Percentiles rank a stretch among this genome's conserved stretches.
Evolutionary conservation across 1,284 basidiomycete genomes (phyloP).

Genomic region (Butyriboletus appendiculatus): DNA sequence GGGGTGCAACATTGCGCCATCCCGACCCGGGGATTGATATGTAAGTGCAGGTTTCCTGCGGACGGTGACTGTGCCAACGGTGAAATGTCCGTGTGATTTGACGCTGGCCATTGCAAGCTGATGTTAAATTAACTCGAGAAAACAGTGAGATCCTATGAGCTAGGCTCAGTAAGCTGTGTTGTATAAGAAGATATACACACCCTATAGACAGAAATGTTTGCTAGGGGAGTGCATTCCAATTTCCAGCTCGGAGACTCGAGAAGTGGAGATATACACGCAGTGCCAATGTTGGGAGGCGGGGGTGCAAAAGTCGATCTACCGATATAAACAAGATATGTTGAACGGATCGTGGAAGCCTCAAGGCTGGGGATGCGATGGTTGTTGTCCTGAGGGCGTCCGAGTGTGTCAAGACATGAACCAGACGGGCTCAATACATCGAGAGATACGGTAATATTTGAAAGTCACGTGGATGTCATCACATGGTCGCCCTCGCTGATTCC

Average conservation of each 20-base stretch:
- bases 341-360: slow-evolving; percentile 14
- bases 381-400: slow-evolving; percentile 13
- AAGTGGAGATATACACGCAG: slow-evolving; percentile 18
- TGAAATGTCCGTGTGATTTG: slow-evolving; percentile 19
- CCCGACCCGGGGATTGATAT: slow-evolving; percentile 50
- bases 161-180: slow-evolving; percentile 2
- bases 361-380: slow-evolving; percentile 6
- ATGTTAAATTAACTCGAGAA: slow-evolving; percentile 10
- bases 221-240: slow-evolving; percentile 25
- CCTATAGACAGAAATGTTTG: slow-evolving; percentile 22
- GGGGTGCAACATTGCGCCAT: slow-evolving; percentile 11
- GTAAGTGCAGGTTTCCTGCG: slow-evolving; percentile 52
- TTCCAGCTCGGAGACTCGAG: slow-evolving; percentile 20
- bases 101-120: slow-evolving; percentile 24
- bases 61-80: slow-evolving; percentile 24
- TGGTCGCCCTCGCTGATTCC: too few species aligned
- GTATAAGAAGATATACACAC: slow-evolving; percentile 11
- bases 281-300: slow-evolving; percentile 1
- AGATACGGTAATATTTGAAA: slow-evolving; percentile 16
- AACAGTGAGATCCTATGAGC: slow-evolving; percentile 13
- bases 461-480: slow-evolving; percentile 27
- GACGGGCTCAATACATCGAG: slow-evolving; percentile 18
- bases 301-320: slow-evolving; percentile 12
- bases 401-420: slow-evolving; percentile 30
- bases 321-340: slow-evolving; percentile 30